Conservation (phyloP, 306 rosid genomes). For the Herpetospermum pedunculosum region DNA sequence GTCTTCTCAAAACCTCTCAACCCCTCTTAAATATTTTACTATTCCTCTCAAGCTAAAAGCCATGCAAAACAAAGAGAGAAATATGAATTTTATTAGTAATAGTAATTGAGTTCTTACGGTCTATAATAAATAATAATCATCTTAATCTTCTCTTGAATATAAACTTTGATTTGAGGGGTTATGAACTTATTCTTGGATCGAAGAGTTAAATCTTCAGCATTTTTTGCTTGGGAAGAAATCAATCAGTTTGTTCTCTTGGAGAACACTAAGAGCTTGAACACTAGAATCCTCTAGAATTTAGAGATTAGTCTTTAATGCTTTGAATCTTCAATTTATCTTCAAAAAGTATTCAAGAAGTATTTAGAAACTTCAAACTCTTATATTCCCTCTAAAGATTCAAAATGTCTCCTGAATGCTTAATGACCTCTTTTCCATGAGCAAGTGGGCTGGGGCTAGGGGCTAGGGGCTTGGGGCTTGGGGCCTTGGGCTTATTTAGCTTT, state of each 20-base stretch:
- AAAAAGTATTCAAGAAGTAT: too few relatives aligned
- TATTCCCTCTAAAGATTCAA: too few relatives aligned
- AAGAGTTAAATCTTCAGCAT: neutral
- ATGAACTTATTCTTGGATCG: neutral
- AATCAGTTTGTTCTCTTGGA: neutral
- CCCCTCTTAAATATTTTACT: neutral
- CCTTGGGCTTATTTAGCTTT: neutral
- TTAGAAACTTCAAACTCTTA: too few relatives aligned
- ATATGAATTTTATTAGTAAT: neutral
- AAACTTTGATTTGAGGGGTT: neutral
- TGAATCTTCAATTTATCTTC: neutral
- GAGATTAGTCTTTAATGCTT: neutral
- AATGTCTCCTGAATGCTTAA: neutral
- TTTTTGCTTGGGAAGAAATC: neutral
- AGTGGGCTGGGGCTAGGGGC: too few relatives aligned
- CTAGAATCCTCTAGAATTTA: neutral
- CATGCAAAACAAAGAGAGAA: neutral
- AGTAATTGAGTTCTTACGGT: neutral
- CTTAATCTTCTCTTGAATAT: neutral
- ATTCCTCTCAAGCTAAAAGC: neutral
- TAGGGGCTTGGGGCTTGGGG: too few relatives aligned
- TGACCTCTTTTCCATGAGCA: too few relatives aligned
- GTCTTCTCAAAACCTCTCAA: neutral
- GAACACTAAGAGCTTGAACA: neutral
- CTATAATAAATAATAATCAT: neutral